Base-by-base conservation (phyloP, 306 rosid species). In the Cicer chorassanicum region DNA sequence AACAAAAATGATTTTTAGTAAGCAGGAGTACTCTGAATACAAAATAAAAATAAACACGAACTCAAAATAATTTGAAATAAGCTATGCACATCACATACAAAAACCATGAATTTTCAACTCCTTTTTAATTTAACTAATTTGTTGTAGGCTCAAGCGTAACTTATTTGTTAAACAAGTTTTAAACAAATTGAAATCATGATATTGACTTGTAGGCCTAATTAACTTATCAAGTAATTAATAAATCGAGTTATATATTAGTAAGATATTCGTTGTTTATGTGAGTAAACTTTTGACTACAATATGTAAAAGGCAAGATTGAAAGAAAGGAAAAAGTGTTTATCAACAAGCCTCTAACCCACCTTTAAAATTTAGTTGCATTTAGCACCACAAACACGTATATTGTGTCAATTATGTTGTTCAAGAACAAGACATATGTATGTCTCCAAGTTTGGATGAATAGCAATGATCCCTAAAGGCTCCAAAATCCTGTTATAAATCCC, bases 401-500 rank as follows among this genome's bases (percentile, higher is more conserved):
- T 4, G 5, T 24, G 55, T 66, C 60, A 2, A 21, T 3, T 40
- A 66, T 4, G 63, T 43, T 43, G 68, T 54, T 55, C 41, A 76
- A 36, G 40, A 66, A 55, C 24, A 43, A 42, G 41, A 53, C 34
- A 53, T 76, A 76, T 2, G 45, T 1, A 43, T 42, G 67, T 18
- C 74, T 66, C 68, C 80, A 66, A 34, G 56, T 43, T 0, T 7
- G 39, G 21, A 0, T 76, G 42, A 76, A 15, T 6, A 76, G 18
- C 14, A 76, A 10, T 10, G 68, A 67, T 8, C 80, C 68, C 5
- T 34, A 54, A 0, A 42, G 63, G 0, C 40, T 50, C 13, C 40
- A 65, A 65, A 65, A 76, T 65, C 66, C 74, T 6, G 55, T 54
- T 7, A 43, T 55, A 38, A 77, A 77, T 68, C 81, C 81, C 8